Evolutionary conservation across 495 filamentous ascomycete species (phyloP), one percentile per base, ranked within the genome.

Genomic region (Penicillium psychrofluorescens): DNA sequence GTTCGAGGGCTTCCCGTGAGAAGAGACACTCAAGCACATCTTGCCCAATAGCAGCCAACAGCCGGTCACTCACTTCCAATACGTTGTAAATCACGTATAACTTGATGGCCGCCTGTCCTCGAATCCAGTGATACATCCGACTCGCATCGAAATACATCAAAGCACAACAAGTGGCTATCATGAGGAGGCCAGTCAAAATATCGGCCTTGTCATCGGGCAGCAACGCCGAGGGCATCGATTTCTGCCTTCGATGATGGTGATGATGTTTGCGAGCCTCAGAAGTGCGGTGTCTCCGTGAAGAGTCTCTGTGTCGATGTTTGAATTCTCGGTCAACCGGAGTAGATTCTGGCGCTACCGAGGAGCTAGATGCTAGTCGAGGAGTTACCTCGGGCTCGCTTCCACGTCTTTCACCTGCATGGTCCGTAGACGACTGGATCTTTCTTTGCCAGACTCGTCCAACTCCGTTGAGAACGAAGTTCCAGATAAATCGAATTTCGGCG

Each of bases 21-120:
- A 95, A 94, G 5, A 99, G 76, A 57, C 91, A 95, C 60, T 99
- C 94, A 6, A 97, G 78, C 22, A 99, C 83, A 63, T 99, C 92
- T 62, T 97, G 94, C 27, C 92, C 92, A 15, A 97, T 73, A 1
- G 92, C 91, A 5, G 87, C 85, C 41, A 96, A 78, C 0, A 99
- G 73, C 22, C 88, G 81, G 59, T 99, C 92, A 40, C 81, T 81
- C 43, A 83, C 85, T 64, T 99, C 92, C 4, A 99, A 75, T 29
- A 95, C 86, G 55, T 97, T 97, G 70, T 95, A 97, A 38, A 99
- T 96, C 36, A 96, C 90, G 63, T 97, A 99, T 4, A 99, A 74
- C 61, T 99, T 99, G 66, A 99, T 95, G 7, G 90, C 90, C 5
- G 89, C 88, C 66, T 97, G 94, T 7, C 89, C 92, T 36, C 89